Conservation (phyloP, 129 eudicot species). For the Flaveria bidentis region DNA sequence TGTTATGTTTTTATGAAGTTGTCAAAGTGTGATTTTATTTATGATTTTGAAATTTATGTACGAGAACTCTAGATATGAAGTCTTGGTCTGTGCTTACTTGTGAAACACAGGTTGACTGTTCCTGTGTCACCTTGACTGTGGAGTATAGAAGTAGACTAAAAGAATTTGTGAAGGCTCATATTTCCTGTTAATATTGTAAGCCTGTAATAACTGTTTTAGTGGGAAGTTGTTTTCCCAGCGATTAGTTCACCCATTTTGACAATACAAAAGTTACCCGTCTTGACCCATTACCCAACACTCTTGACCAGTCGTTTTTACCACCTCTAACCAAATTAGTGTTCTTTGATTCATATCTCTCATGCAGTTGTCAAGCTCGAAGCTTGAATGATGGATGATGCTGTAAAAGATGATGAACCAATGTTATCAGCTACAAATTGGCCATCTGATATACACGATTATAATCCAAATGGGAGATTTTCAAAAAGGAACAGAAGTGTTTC, state of each 20-base stretch:
- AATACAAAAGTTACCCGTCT: not conserved
- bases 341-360: conserved; percentile 16
- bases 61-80: no score
- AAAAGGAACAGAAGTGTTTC: conserved; percentile 61
- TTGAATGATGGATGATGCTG: conserved; percentile 55
- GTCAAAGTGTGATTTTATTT: not conserved
- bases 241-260: not conserved
- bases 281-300: conserved; percentile 1
- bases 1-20: no score
- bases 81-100: no score
- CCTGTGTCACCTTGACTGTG: not conserved
- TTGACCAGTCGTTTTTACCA: not conserved
- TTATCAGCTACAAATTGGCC: conserved; percentile 33
- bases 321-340: not conserved
- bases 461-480: conserved; percentile 37
- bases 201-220: not conserved
- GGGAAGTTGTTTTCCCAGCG: not conserved
- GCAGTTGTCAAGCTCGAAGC: conserved; percentile 37
- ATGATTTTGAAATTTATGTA: not conserved
- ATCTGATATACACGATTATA: conserved; percentile 34
- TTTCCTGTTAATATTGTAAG: not conserved
- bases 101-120: not conserved
- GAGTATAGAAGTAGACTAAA: not conserved
- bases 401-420: conserved; percentile 63
- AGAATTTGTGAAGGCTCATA: not conserved